Evolutionary conservation across 2,329 filamentous ascomycete species (phyloP).

Genomic region (Rutstroemia sp.): DNA sequence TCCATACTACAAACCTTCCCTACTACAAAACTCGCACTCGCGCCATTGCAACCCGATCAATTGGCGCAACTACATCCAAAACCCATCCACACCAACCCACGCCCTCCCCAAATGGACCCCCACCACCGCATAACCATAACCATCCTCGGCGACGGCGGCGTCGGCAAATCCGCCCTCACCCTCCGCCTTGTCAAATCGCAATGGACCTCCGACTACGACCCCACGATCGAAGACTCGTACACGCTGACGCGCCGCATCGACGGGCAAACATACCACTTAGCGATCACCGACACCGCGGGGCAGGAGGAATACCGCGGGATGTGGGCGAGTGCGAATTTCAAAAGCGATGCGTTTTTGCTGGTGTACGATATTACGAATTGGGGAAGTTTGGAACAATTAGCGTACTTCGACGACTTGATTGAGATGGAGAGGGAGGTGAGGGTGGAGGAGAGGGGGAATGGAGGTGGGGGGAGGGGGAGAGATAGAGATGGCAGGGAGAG

Average conservation of each 20-base stretch:
- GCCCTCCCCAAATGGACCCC: conserved; percentile 8
- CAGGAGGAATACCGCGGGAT: conserved; percentile 86
- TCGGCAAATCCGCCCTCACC: conserved; percentile 79
- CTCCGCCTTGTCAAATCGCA: conserved; percentile 73
- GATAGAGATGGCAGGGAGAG: neutral
- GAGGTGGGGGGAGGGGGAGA: neutral
- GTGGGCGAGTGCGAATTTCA: conserved; percentile 58
- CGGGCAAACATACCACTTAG: conserved; percentile 68
- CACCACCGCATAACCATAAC: conserved; percentile 57
- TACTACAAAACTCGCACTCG: too few species aligned
- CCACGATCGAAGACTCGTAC: conserved; percentile 79
- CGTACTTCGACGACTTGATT: conserved; percentile 77
- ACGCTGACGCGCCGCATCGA: conserved; percentile 74
- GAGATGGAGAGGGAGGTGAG: conserved; percentile 45
- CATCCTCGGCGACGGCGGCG: conserved; percentile 80
- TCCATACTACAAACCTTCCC: too few species aligned
- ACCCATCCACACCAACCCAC: neutral
- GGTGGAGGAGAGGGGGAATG: neutral
- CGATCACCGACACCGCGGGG: conserved; percentile 77
- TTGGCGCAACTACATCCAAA: too few species aligned
- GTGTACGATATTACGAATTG: conserved; percentile 79
- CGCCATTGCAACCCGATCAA: too few species aligned
- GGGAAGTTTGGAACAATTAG: conserved; percentile 61
- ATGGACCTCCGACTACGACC: conserved; percentile 80
- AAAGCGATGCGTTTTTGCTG: conserved; percentile 76